Conservation (phyloP, 2,329 filamentous ascomycete genomes). For the Nemania sp. region DNA sequence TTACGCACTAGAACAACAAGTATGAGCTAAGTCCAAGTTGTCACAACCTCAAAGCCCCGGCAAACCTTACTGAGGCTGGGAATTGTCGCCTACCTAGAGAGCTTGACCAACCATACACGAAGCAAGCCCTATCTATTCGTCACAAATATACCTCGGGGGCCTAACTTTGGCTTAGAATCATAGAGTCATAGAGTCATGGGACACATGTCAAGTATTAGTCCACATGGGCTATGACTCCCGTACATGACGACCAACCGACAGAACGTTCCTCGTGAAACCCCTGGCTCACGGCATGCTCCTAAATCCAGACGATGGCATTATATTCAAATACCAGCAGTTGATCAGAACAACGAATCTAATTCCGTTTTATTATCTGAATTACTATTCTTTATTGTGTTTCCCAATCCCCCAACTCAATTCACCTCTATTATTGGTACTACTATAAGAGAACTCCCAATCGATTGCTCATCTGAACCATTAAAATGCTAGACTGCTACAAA, state of each 20-base stretch:
- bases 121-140: not conserved
- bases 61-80: slow-evolving; percentile 30
- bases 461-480: not conserved
- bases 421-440: not conserved
- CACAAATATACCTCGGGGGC: not conserved
- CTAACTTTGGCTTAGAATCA: not conserved
- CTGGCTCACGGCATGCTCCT: not conserved
- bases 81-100: not conserved
- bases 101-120: not conserved
- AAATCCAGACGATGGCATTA: not conserved
- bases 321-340: not conserved
- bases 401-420: not conserved
- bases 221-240: not conserved
- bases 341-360: not conserved
- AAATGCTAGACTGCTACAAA: slow-evolving; percentile 2
- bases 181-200: slow-evolving; percentile 10
- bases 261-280: not conserved
- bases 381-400: not conserved
- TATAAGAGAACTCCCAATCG: not conserved
- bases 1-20: slow-evolving; percentile 11
- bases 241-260: not conserved
- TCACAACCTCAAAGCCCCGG: not conserved
- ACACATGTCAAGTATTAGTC: slow-evolving; percentile 1
- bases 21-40: not conserved
- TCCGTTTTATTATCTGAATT: too few relatives aligned